Conservation (phyloP, 257 asterid species). For the Solanum ossicruentum region DNA sequence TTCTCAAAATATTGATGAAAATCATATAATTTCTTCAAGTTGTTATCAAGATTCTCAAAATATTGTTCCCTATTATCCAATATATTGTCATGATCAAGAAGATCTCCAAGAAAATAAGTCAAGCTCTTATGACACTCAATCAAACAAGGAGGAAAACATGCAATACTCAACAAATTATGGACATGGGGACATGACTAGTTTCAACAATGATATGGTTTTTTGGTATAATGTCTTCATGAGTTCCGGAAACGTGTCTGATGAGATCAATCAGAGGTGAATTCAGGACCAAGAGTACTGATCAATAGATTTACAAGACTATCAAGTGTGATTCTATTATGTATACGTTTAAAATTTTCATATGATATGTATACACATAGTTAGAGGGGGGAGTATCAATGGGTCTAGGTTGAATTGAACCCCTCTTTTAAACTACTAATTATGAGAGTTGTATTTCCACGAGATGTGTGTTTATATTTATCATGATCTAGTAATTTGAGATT, state of each 20-base stretch:
- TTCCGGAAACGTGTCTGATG: background rate
- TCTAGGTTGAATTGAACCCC: background rate
- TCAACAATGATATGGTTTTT: slow-evolving; percentile 14
- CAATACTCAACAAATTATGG: background rate
- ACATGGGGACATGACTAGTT: background rate
- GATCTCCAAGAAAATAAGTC: background rate
- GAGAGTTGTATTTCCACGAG: background rate
- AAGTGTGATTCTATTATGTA: background rate
- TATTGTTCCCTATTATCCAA: background rate
- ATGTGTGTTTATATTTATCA: background rate
- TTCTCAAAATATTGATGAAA: background rate
- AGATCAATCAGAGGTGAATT: background rate
- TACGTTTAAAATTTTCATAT: background rate
- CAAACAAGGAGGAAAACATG: background rate
- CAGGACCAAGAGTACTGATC: background rate
- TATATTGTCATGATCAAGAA: background rate
- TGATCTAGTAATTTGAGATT: background rate
- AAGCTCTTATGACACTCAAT: background rate
- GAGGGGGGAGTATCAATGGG: background rate
- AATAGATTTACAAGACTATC: background rate
- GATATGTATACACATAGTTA: background rate
- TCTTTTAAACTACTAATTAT: background rate
- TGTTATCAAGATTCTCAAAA: background rate
- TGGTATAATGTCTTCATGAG: slow-evolving; percentile 17
- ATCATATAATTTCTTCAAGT: background rate